Evolutionary conservation across 192 early-diverging fungal genomes (phyloP).

Genomic region (Coemansia sp.): DNA sequence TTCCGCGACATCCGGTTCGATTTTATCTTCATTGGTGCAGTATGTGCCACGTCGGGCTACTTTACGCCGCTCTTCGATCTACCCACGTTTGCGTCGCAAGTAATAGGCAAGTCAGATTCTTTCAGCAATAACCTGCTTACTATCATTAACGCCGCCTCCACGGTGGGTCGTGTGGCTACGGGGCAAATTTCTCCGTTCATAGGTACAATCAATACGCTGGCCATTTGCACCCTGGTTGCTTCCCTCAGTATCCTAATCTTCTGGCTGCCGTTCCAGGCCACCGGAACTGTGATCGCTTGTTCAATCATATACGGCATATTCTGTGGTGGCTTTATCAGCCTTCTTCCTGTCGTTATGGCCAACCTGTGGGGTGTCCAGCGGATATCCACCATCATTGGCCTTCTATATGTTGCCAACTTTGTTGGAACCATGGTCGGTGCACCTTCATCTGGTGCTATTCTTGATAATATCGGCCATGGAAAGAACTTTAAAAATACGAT

Average conservation of each 20-base stretch:
- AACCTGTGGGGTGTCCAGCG: conserved; percentile 58
- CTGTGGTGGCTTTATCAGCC: conserved; percentile 58
- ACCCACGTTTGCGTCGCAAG: conserved; percentile 39
- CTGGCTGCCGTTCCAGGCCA: conserved; percentile 56
- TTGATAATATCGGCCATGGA: conserved; percentile 52
- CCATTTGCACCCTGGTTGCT: conserved; percentile 48
- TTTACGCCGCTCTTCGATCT: conserved; percentile 62
- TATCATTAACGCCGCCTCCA: conserved; percentile 65
- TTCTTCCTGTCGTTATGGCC: conserved; percentile 58
- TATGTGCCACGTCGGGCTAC: conserved; percentile 57
- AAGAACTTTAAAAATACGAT: conserved; percentile 41
- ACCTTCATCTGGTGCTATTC: conserved; percentile 54
- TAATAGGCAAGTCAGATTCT: conserved; percentile 31
- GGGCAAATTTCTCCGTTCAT: conserved; percentile 59
- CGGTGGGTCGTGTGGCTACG: conserved; percentile 61
- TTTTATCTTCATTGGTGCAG: conserved; percentile 34
- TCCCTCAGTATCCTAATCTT: conserved; percentile 51
- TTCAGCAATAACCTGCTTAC: conserved; percentile 61
- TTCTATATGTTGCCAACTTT: conserved; percentile 57
- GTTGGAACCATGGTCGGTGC: conserved; percentile 55
- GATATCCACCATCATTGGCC: conserved; percentile 58
- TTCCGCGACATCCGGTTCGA: conserved; percentile 52
- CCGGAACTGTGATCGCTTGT: conserved; percentile 45
- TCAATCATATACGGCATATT: conserved; percentile 59
- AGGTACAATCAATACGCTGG: conserved; percentile 64